These are phyloP conservation scores for Trichoderma lentiforme DNA, from an alignment of 2,329 filamentous ascomycete species.

Conservation along the genomic window DNA sequence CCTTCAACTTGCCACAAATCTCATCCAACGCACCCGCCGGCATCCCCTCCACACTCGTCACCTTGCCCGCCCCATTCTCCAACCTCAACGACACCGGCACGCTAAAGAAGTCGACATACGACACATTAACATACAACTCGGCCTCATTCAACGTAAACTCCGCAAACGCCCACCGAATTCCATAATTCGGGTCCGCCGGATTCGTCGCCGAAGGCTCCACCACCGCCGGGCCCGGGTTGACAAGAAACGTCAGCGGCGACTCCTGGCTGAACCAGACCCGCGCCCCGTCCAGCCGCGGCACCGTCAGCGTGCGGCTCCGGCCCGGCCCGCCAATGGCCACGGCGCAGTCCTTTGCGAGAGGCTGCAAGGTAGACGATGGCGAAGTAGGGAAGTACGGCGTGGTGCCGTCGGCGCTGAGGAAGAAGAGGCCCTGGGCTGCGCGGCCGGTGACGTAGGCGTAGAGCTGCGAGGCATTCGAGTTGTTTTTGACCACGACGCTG, in stretches of 20 bases:
- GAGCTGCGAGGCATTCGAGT: conserved; percentile 52
- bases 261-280: conserved; percentile 69
- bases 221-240: conserved; percentile 69
- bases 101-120: conserved; percentile 71
- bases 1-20: conserved; percentile 43
- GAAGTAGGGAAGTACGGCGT: conserved; percentile 63
- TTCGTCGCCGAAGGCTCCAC: conserved; percentile 75
- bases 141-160: conserved; percentile 64
- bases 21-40: conserved; percentile 43
- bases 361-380: conserved; percentile 48
- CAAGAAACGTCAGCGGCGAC: conserved; percentile 59
- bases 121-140: conserved; percentile 66
- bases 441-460: conserved; percentile 69
- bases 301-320: conserved; percentile 55
- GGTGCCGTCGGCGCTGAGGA: conserved; percentile 63
- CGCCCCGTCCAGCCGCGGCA: conserved; percentile 68
- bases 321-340: conserved; percentile 64
- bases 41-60: conserved; percentile 49
- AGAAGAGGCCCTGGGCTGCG: conserved; percentile 55
- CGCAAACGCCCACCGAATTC: conserved; percentile 62
- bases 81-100: conserved; percentile 59
- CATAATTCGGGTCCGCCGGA: conserved; percentile 58
- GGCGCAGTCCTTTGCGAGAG: conserved; percentile 55
- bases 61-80: conserved; percentile 42
- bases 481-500: conserved; percentile 62